Conservation (phyloP, 768 basidiomycete genomes). For the Terana coerulea region DNA sequence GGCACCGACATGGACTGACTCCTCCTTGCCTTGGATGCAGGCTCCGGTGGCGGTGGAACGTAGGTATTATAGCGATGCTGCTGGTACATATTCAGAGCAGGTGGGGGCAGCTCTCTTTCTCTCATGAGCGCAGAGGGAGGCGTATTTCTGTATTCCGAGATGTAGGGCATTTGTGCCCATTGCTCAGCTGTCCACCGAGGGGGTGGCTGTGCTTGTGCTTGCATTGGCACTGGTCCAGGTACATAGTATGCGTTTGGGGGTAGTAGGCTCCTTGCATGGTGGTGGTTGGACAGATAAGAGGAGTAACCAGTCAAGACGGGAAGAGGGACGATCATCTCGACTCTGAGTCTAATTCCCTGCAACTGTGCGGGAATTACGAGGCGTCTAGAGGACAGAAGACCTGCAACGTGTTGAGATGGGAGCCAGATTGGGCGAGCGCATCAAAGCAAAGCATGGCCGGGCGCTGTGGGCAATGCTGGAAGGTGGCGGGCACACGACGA, state of each 20-base stretch:
- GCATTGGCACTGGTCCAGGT: conserved; percentile 14
- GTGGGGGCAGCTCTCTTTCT: conserved; percentile 1
- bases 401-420: conserved; percentile 24
- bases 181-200: neutral
- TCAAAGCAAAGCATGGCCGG: neutral
- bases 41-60: conserved; percentile 6
- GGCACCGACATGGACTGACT: conserved; percentile 6
- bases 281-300: neutral
- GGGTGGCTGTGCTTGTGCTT: conserved; percentile 3
- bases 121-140: neutral
- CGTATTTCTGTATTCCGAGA: neutral
- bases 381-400: conserved; percentile 25
- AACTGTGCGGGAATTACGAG: conserved; percentile 2
- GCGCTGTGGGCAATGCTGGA: neutral
- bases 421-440: neutral
- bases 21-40: neutral
- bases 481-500: neutral
- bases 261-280: conserved; percentile 21
- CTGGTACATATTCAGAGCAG: conserved; percentile 6
- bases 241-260: conserved; percentile 18
- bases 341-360: too few relatives aligned
- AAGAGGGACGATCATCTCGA: conserved; percentile 9
- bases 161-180: conserved; percentile 14
- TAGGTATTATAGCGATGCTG: conserved; percentile 2
- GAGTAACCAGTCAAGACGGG: conserved; percentile 3